phyloP scores from a whole-genome alignment of 495 filamentous ascomycete species.

The Tuber indicum region DNA sequence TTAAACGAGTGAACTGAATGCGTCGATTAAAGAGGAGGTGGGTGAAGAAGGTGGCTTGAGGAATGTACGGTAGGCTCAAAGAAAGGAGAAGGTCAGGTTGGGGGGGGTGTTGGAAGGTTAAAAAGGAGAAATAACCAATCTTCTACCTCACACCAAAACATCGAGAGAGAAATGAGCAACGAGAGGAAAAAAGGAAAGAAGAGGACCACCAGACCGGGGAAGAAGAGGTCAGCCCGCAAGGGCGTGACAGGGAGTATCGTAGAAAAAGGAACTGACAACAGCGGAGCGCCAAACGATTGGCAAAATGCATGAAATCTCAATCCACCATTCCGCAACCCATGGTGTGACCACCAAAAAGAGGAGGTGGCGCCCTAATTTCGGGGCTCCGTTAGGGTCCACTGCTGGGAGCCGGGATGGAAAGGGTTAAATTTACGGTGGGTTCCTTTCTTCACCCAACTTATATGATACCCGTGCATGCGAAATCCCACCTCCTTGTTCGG shows the following conservation, averaged over 20 bases:
- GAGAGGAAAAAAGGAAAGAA: not conserved
- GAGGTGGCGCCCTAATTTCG: not conserved
- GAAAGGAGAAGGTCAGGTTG: not conserved
- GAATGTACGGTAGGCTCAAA: not conserved
- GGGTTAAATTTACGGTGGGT: not conserved
- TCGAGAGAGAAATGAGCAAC: not conserved
- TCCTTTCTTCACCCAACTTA: not conserved
- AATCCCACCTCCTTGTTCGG: not conserved
- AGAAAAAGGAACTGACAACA: not conserved
- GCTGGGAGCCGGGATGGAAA: not conserved
- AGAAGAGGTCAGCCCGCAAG: not conserved
- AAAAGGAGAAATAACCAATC: not conserved
- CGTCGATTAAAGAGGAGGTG: not conserved
- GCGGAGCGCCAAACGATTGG: not conserved
- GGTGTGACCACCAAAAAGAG: not conserved
- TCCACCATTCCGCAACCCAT: not conserved
- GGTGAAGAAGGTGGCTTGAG: not conserved
- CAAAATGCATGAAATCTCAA: conserved; percentile 1
- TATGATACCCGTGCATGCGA: not conserved
- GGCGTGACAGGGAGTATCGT: not conserved
- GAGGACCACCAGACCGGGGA: not conserved
- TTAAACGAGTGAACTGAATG: not conserved
- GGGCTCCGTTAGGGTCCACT: not conserved
- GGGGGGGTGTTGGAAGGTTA: not conserved
- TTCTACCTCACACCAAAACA: not conserved